These are phyloP conservation scores for Scalesia atractyloides DNA, from an alignment of 129 eudicot species.

Conservation along the genomic window DNA sequence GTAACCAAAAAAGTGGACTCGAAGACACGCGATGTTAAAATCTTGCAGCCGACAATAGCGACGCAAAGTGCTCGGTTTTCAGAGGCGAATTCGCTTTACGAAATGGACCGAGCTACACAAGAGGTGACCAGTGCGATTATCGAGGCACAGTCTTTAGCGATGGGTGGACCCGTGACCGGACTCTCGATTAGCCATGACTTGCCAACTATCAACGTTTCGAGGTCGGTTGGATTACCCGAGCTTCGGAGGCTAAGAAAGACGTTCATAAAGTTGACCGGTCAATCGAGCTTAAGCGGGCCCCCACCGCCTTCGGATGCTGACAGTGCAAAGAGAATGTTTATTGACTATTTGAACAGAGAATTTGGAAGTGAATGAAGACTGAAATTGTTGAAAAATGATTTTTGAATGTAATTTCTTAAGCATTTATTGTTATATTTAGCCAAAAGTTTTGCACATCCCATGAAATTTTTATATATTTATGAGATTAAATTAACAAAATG, in stretches of 20 bases:
- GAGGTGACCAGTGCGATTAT: conserved; percentile 75
- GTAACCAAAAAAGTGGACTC: conserved; percentile 85
- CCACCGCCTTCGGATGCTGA: conserved; percentile 93
- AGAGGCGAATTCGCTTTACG: conserved; percentile 88
- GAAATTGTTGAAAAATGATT: conserved; percentile 4
- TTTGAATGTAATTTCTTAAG: conserved; percentile 4
- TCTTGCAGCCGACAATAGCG: conserved; percentile 93
- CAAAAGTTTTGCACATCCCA: background rate
- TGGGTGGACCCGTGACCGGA: conserved; percentile 77
- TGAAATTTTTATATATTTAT: background rate
- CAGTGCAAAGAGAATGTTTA: conserved; percentile 95
- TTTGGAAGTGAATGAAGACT: conserved; percentile 53
- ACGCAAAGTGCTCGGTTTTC: conserved; percentile 71
- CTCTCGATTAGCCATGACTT: conserved; percentile 63
- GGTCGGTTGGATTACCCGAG: conserved; percentile 83
- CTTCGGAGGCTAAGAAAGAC: conserved; percentile 84
- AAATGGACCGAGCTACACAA: conserved; percentile 90
- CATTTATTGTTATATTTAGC: background rate
- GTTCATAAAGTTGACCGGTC: conserved; percentile 85
- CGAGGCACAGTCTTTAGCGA: conserved; percentile 76
- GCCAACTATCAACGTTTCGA: conserved; percentile 56
- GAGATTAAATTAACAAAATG: too few species aligned
- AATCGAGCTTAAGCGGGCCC: conserved; percentile 90
- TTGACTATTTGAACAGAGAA: conserved; percentile 92
- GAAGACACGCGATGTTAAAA: conserved; percentile 69